Evolutionary conservation across 331 rosid genomes (phyloP).

Genomic region (Arachis monticola): DNA sequence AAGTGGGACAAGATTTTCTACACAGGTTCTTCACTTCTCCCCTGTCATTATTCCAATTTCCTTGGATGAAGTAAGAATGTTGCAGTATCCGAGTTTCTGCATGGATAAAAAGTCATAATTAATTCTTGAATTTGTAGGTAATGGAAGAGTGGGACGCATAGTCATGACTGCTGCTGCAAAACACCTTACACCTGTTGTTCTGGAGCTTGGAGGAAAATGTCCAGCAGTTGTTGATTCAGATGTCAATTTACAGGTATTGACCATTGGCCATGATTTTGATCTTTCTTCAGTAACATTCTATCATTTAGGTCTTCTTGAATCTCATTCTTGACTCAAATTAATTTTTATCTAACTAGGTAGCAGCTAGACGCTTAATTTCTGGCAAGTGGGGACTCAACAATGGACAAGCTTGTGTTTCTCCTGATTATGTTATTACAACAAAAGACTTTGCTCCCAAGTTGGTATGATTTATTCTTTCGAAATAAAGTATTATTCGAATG

Average conservation of each 20-base stretch:
- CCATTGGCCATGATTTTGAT: background rate
- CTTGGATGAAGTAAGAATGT: constrained; percentile 3
- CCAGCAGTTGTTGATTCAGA: constrained; percentile 82
- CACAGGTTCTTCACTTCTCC: constrained; percentile 64
- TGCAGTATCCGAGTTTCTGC: constrained; percentile 4
- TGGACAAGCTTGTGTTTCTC: constrained; percentile 93
- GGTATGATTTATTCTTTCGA: constrained; percentile 49
- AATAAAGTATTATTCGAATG: no score
- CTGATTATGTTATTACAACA: constrained; percentile 77
- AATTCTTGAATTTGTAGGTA: constrained; percentile 57
- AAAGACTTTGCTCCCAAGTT: constrained; percentile 81
- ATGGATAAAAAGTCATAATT: background rate
- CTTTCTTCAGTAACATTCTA: background rate
- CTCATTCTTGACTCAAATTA: constrained; percentile 29
- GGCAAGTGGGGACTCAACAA: constrained; percentile 95
- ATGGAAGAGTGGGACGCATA: constrained; percentile 78
- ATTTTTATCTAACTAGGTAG: constrained; percentile 54
- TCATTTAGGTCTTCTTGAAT: constrained; percentile 7
- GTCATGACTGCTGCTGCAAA: constrained; percentile 96
- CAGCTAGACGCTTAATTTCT: constrained; percentile 73
- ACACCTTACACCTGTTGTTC: constrained; percentile 93
- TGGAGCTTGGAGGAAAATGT: constrained; percentile 98
- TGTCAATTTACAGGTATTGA: constrained; percentile 62
- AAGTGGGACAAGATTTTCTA: constrained; percentile 97
- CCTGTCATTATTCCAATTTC: constrained; percentile 24